Evolutionary conservation across 176 grass and related monocot species (phyloP).

Genomic region (Alopecurus myosuroides): DNA sequence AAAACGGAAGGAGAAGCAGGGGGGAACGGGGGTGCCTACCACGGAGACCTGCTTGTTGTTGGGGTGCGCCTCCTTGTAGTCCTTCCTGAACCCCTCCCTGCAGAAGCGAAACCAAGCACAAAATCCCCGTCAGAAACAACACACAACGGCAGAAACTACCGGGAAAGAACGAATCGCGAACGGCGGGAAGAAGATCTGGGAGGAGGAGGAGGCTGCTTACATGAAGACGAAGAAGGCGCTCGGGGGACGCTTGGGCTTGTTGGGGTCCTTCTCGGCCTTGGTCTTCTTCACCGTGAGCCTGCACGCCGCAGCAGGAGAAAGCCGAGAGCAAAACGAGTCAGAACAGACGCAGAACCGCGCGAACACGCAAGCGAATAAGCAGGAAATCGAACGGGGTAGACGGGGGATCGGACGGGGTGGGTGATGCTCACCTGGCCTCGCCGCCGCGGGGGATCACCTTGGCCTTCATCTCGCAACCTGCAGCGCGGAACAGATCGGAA

Average conservation of each 20-base stretch:
- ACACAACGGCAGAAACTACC: neutral
- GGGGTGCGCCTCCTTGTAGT: conserved; percentile 83
- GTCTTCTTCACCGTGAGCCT: conserved; percentile 68
- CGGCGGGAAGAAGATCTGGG: neutral
- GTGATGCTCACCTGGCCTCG: conserved; percentile 48
- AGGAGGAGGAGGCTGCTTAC: neutral
- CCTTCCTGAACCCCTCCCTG: conserved; percentile 89
- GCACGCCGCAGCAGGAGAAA: no score
- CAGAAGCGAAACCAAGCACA: neutral
- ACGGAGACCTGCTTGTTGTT: conserved; percentile 68
- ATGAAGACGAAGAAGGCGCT: conserved; percentile 96
- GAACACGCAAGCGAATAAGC: no score
- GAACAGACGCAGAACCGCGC: no score
- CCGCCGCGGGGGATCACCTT: conserved; percentile 26
- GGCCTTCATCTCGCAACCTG: conserved; percentile 52
- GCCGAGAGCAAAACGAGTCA: neutral
- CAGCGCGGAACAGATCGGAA: neutral
- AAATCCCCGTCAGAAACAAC: neutral
- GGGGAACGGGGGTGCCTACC: conserved; percentile 28
- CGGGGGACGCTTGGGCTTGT: conserved; percentile 83
- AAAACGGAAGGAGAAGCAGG: no score
- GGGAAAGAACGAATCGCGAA: neutral
- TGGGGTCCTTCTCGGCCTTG: conserved; percentile 74
- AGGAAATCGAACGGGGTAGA: no score
- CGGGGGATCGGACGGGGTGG: no score